A percentile compares a stretch with the other conserved stretches of the same genome.
Conservation (phyloP, 495 filamentous ascomycete species). For the Jackrogersella multiformis region DNA sequence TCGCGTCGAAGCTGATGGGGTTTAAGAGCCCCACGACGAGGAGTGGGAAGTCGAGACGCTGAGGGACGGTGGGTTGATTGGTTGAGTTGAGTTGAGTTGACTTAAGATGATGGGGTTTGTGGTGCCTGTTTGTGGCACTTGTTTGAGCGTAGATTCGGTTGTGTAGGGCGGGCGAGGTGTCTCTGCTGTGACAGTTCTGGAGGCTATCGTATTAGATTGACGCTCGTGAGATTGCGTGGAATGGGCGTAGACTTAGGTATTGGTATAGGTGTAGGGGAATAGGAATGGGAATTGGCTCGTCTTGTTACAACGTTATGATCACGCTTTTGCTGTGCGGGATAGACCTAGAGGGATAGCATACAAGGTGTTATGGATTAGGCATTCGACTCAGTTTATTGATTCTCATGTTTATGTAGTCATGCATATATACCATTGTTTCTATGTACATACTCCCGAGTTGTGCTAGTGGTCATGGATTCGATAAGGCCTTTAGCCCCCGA, state of each 20-base stretch:
- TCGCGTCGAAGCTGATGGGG: constrained; percentile 43
- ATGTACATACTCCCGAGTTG: neutral
- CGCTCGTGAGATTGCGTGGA: neutral
- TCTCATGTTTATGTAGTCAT: neutral
- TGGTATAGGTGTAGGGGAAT: too few species aligned
- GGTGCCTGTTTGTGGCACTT: too few species aligned
- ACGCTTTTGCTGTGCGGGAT: neutral
- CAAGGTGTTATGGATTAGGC: constrained; percentile 17
- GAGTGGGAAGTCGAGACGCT: constrained; percentile 14
- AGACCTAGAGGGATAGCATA: constrained; percentile 24
- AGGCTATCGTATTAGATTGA: neutral
- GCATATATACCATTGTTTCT: neutral
- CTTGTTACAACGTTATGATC: constrained; percentile 22
- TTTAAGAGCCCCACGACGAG: constrained; percentile 14
- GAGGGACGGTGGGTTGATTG: too few species aligned
- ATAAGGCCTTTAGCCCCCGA: too few species aligned
- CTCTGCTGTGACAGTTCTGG: too few species aligned
- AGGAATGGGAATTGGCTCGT: neutral
- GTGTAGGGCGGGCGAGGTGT: too few species aligned
- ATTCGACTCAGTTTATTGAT: constrained; percentile 17
- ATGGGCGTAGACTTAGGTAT: neutral
- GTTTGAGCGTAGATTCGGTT: too few species aligned
- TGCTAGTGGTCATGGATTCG: too few species aligned
- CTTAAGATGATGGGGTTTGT: too few species aligned
- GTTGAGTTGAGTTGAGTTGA: too few species aligned